phyloP scores from a whole-genome alignment of 1,284 basidiomycete species.

The Trametes polyzona region DNA sequence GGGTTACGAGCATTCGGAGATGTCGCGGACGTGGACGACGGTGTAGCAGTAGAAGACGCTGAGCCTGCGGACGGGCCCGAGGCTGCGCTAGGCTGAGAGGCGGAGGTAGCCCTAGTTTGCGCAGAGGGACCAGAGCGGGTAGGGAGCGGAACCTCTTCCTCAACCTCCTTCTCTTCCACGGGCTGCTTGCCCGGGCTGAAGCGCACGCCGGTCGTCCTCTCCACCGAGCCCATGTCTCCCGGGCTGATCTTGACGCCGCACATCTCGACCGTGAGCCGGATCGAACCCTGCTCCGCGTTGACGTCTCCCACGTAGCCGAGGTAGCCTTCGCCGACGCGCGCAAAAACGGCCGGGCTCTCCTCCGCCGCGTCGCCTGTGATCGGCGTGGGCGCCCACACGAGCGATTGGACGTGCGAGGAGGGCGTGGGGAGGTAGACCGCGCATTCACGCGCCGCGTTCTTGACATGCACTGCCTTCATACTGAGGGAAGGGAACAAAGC shows the following conservation, averaged over 20 bases:
- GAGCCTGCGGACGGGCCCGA: neutral
- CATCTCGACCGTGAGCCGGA: conserved; percentile 27
- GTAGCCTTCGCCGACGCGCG: conserved; percentile 21
- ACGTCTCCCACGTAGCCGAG: conserved; percentile 29
- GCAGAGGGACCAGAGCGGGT: neutral
- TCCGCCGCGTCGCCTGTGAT: conserved; percentile 8
- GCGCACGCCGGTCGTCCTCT: neutral
- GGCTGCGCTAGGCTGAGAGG: neutral
- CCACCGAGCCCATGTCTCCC: conserved; percentile 21
- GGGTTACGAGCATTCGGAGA: neutral
- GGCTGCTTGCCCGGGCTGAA: neutral
- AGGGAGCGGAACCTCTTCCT: conserved; percentile 7
- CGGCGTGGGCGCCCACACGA: conserved; percentile 8
- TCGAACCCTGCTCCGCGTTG: conserved; percentile 25
- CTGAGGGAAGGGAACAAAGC: conserved; percentile 20
- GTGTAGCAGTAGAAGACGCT: neutral
- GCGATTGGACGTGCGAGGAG: conserved; percentile 17
- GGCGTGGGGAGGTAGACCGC: conserved; percentile 24
- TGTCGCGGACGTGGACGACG: neutral
- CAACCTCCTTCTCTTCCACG: neutral
- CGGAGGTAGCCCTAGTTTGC: neutral
- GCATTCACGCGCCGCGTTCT: conserved; percentile 12
- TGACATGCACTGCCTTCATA: conserved; percentile 25
- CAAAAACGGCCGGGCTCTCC: conserved; percentile 25
- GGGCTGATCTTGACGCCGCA: conserved; percentile 21